Percentiles rank a stretch among this genome's conserved stretches.
phyloP scores from a whole-genome alignment of 108 stramenopile species.

The Fragilaria radians region DNA sequence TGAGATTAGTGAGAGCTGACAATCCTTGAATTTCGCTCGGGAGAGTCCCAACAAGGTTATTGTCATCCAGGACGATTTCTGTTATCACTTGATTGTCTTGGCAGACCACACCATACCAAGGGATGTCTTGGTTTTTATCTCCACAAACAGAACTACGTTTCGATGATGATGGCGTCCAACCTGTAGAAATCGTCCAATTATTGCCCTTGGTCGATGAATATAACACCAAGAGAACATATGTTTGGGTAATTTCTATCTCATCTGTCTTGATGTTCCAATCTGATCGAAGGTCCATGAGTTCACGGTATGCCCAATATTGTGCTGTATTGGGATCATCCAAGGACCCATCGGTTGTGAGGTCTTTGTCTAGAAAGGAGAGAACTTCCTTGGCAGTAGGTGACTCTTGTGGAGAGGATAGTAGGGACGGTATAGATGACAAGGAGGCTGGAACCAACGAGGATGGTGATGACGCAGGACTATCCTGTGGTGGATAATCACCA shows the following conservation, averaged over 20 bases:
- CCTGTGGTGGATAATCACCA: too few species aligned
- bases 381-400: too few species aligned
- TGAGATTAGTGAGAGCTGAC: background rate
- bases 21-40: slow-evolving; percentile 20
- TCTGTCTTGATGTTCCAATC: slow-evolving; percentile 16
- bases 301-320: slow-evolving; percentile 17
- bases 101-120: slow-evolving; percentile 28
- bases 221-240: slow-evolving; percentile 43
- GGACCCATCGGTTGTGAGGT: slow-evolving; percentile 27
- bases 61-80: slow-evolving; percentile 11
- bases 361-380: too few species aligned
- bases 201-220: slow-evolving; percentile 46
- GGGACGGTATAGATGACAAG: too few species aligned
- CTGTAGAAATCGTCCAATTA: slow-evolving; percentile 27
- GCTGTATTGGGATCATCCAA: slow-evolving; percentile 16
- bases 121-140: background rate
- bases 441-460: too few species aligned
- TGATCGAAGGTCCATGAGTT: slow-evolving; percentile 13
- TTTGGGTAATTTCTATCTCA: slow-evolving; percentile 30
- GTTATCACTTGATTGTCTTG: slow-evolving; percentile 11
- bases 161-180: slow-evolving; percentile 18
- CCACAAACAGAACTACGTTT: too few species aligned
- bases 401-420: too few species aligned
- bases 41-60: slow-evolving; percentile 14
- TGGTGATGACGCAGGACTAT: too few species aligned